Conservation (phyloP, 1,284 basidiomycete genomes). For the Ganoderma sinense region DNA sequence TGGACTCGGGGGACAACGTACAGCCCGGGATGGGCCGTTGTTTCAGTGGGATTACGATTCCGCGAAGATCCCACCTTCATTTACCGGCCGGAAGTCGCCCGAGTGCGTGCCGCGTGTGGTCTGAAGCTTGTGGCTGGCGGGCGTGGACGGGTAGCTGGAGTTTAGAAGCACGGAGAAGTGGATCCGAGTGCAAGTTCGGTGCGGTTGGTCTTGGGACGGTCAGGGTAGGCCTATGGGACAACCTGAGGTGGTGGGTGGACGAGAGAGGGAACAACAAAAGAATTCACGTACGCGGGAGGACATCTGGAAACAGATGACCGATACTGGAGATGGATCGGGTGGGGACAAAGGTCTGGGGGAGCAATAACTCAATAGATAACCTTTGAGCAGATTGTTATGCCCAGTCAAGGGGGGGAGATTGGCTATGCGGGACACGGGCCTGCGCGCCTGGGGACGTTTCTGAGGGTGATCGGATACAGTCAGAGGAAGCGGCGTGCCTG, state of each 20-base stretch:
- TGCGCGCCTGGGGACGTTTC: constrained; percentile 7
- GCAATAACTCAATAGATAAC: constrained; percentile 15
- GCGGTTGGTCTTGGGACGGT: not conserved
- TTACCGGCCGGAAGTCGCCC: constrained; percentile 32
- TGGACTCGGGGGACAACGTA: constrained; percentile 18
- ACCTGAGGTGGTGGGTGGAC: constrained; percentile 2
- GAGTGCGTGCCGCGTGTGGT: constrained; percentile 18
- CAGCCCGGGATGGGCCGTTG: constrained; percentile 20
- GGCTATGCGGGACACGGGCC: constrained; percentile 22
- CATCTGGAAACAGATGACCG: constrained; percentile 12
- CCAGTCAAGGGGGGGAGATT: constrained; percentile 5
- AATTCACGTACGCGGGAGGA: constrained; percentile 2
- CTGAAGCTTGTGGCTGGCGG: constrained; percentile 20
- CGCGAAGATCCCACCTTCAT: constrained; percentile 29
- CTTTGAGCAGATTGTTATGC: constrained; percentile 16
- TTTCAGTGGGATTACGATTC: constrained; percentile 20
- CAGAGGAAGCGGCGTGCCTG: constrained; percentile 10
- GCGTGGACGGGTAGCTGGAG: constrained; percentile 15
- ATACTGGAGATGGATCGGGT: constrained; percentile 25
- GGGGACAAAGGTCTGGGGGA: constrained; percentile 1
- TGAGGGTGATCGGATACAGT: constrained; percentile 22
- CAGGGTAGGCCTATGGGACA: not conserved
- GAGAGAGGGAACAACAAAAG: not conserved
- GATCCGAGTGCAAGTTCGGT: not conserved
- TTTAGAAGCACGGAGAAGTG: constrained; percentile 12